Conservation (phyloP, 495 filamentous ascomycete genomes). For the Trichoderma virens region DNA sequence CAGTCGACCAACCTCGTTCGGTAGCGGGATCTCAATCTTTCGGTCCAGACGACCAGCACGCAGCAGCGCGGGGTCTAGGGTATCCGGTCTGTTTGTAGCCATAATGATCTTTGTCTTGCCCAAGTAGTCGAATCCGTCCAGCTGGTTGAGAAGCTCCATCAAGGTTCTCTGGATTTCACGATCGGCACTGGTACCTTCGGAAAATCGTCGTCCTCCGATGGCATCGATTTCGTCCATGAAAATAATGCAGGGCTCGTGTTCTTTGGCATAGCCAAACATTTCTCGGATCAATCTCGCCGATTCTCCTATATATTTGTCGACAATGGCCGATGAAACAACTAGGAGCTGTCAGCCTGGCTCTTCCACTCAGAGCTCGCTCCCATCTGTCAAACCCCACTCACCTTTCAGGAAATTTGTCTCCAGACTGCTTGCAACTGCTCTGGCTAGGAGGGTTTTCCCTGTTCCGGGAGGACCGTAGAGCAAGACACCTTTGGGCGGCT, state of each 20-base stretch:
- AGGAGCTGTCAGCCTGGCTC: conserved; percentile 14
- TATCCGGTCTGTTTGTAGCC: conserved; percentile 98
- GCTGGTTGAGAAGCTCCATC: conserved; percentile 98
- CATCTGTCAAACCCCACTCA: conserved; percentile 25
- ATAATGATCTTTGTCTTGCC: conserved; percentile 99
- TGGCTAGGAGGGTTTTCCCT: conserved; percentile 90
- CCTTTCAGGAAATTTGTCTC: conserved; percentile 99
- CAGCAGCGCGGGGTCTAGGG: conserved; percentile 88
- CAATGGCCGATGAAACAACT: conserved; percentile 99
- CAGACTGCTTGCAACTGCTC: conserved; percentile 92
- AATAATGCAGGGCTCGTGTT: conserved; percentile 99
- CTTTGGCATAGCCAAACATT: conserved; percentile 99
- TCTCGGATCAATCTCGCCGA: conserved; percentile 95
- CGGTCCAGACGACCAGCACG: conserved; percentile 91
- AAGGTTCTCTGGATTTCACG: conserved; percentile 97
- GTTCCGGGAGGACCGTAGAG: conserved; percentile 98
- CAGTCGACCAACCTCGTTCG: conserved; percentile 95
- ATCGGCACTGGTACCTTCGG: conserved; percentile 97
- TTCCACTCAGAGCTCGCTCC: too few species aligned
- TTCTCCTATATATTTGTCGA: conserved; percentile 99
- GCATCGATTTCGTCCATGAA: conserved; percentile 99
- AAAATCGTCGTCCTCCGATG: conserved; percentile 94
- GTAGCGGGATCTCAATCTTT: conserved; percentile 97
- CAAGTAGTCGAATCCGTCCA: conserved; percentile 98
- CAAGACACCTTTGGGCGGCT: conserved; percentile 95